Percentiles rank a stretch among this genome's conserved stretches.
Evolutionary conservation across 2,329 filamentous ascomycete species (phyloP).

Genomic region (Colletotrichum sp.): DNA sequence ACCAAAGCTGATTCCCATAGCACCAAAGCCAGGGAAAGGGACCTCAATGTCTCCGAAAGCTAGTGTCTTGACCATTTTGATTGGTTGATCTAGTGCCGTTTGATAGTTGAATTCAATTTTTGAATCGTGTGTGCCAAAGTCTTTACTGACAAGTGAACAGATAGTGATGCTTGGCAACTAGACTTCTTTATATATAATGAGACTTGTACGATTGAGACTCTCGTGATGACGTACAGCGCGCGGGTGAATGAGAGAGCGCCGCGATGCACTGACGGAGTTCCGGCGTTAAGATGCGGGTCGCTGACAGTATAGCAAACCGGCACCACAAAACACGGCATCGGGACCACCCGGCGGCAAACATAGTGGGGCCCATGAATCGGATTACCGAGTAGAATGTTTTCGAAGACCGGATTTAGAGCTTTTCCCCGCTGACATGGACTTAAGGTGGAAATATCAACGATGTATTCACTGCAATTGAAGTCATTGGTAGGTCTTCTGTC

Average conservation of each 20-base stretch:
- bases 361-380: neutral
- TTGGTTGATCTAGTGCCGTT: neutral
- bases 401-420: neutral
- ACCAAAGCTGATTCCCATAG: constrained; percentile 52
- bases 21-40: constrained; percentile 50
- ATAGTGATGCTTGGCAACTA: neutral
- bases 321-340: neutral
- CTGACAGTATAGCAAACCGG: neutral
- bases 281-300: neutral
- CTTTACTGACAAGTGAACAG: neutral
- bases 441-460: neutral
- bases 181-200: neutral
- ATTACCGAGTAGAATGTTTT: neutral
- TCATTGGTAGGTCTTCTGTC: neutral
- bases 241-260: neutral
- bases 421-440: neutral
- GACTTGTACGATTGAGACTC: neutral
- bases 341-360: neutral
- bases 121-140: neutral
- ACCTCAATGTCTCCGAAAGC: constrained; percentile 43
- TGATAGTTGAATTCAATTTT: neutral
- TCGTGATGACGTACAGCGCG: neutral
- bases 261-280: neutral
- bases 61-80: constrained; percentile 42
- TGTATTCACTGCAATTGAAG: neutral